Evolutionary conservation across 2,329 filamentous ascomycete genomes (phyloP).

Genomic region (Bisporella sp.): DNA sequence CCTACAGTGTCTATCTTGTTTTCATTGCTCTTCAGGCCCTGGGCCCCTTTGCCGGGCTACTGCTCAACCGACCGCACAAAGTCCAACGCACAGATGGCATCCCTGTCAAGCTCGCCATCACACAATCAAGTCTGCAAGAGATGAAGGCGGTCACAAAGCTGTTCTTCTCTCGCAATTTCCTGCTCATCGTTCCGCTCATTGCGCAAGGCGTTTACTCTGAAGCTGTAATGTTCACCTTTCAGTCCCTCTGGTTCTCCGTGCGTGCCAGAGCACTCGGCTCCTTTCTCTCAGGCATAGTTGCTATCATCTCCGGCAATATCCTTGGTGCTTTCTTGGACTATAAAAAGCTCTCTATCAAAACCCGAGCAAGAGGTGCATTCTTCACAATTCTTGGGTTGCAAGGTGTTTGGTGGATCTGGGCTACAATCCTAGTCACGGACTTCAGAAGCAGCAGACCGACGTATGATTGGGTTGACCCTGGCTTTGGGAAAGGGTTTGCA

Average conservation of each 20-base stretch:
- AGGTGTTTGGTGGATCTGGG: slow-evolving; percentile 69
- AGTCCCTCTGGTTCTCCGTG: slow-evolving; percentile 62
- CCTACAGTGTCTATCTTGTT: slow-evolving; percentile 59
- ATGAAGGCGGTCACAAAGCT: slow-evolving; percentile 50
- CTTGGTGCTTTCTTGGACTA: slow-evolving; percentile 39
- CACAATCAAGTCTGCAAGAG: slow-evolving; percentile 49
- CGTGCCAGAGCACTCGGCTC: slow-evolving; percentile 63
- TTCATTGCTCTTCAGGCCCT: slow-evolving; percentile 65
- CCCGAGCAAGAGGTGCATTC: slow-evolving; percentile 20
- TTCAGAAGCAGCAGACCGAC: slow-evolving; percentile 49
- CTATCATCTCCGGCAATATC: slow-evolving; percentile 57
- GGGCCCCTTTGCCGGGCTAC: slow-evolving; percentile 56
- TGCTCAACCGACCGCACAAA: slow-evolving; percentile 52
- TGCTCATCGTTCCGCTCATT: slow-evolving; percentile 61
- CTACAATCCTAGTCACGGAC: slow-evolving; percentile 55
- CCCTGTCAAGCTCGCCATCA: slow-evolving; percentile 51
- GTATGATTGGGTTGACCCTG: slow-evolving; percentile 57
- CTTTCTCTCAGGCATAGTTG: slow-evolving; percentile 62
- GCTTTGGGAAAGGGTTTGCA: slow-evolving; percentile 60
- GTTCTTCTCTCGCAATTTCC: slow-evolving; percentile 54
- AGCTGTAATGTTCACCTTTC: slow-evolving; percentile 66
- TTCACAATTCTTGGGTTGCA: slow-evolving; percentile 37
- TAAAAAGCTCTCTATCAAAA: slow-evolving; percentile 17
- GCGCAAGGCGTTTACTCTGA: slow-evolving; percentile 65
- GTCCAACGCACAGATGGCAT: slow-evolving; percentile 61